Conservation (phyloP, 805 yeast genomes). For the Kurtzmaniella cleridarum region DNA sequence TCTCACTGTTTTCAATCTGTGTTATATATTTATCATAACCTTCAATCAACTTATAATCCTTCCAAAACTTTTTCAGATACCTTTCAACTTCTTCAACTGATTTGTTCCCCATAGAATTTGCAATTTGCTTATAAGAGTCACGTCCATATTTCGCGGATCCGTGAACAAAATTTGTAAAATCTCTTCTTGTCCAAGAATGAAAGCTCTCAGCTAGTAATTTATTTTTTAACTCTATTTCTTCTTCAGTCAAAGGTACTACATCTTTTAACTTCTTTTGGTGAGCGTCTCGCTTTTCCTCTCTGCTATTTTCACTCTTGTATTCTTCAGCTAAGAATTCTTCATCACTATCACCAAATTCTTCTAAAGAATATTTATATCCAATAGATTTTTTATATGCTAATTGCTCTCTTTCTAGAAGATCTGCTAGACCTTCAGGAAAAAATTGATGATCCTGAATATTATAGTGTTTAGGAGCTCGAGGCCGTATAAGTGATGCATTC, state of each 20-base stretch:
- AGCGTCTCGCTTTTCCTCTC: constrained; percentile 33
- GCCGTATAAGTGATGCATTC: constrained; percentile 10
- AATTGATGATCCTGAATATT: constrained; percentile 72
- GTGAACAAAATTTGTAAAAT: constrained; percentile 66
- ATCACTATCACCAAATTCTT: constrained; percentile 57
- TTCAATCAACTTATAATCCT: constrained; percentile 50
- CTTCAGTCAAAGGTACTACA: constrained; percentile 57
- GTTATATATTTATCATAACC: constrained; percentile 66
- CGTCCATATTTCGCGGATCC: constrained; percentile 67
- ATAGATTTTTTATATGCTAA: constrained; percentile 55
- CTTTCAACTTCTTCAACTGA: constrained; percentile 51
- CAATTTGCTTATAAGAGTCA: constrained; percentile 42
- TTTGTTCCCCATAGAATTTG: constrained; percentile 52
- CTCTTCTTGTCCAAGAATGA: constrained; percentile 67
- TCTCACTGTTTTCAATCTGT: constrained; percentile 73
- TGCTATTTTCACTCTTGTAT: constrained; percentile 24
- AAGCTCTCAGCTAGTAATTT: constrained; percentile 52
- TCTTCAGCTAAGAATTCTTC: constrained; percentile 47
- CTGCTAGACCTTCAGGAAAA: constrained; percentile 50
- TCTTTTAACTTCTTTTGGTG: constrained; percentile 54
- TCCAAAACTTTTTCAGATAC: constrained; percentile 64
- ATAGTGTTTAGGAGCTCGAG: constrained; percentile 60
- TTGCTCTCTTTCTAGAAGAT: constrained; percentile 59
- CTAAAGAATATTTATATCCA: constrained; percentile 51
- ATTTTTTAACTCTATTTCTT: constrained; percentile 52